Evolutionary conservation across 2,329 filamentous ascomycete genomes (phyloP).

Genomic region (Pseudogymnoascus sp.): DNA sequence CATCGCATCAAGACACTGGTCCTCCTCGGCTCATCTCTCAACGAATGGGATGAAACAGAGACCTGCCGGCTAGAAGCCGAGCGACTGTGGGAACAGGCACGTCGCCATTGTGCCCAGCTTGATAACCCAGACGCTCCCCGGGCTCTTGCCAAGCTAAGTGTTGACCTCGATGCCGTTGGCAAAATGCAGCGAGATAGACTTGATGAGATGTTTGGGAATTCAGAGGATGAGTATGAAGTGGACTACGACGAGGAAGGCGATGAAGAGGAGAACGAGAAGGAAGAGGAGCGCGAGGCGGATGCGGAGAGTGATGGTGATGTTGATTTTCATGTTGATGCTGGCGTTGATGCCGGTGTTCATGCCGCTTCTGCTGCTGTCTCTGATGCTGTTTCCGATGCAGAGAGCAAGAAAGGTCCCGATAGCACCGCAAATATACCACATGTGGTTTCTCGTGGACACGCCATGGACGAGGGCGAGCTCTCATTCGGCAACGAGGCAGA

Average conservation of each 20-base stretch:
- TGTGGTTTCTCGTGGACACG: background rate
- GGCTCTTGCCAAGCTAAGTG: background rate
- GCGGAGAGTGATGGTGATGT: slow-evolving; percentile 26
- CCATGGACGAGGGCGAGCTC: background rate
- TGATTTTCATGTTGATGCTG: slow-evolving; percentile 25
- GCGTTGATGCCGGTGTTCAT: slow-evolving; percentile 23
- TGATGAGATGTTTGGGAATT: background rate
- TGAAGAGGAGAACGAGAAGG: background rate
- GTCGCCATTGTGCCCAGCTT: background rate
- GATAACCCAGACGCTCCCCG: background rate
- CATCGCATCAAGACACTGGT: background rate
- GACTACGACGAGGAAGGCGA: background rate
- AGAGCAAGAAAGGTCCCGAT: background rate
- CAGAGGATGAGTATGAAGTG: background rate
- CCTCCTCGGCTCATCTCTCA: background rate
- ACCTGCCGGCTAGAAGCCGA: background rate
- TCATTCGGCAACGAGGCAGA: background rate
- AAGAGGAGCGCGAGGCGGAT: background rate
- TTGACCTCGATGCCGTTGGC: background rate
- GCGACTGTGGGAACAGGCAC: background rate
- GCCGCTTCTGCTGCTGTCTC: slow-evolving; percentile 12
- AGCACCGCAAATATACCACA: background rate
- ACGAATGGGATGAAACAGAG: background rate
- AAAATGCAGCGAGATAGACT: background rate
- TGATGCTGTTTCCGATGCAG: background rate